phyloP scores from a whole-genome alignment of 2,329 filamentous ascomycete genomes.

The Septoria petroselini region DNA sequence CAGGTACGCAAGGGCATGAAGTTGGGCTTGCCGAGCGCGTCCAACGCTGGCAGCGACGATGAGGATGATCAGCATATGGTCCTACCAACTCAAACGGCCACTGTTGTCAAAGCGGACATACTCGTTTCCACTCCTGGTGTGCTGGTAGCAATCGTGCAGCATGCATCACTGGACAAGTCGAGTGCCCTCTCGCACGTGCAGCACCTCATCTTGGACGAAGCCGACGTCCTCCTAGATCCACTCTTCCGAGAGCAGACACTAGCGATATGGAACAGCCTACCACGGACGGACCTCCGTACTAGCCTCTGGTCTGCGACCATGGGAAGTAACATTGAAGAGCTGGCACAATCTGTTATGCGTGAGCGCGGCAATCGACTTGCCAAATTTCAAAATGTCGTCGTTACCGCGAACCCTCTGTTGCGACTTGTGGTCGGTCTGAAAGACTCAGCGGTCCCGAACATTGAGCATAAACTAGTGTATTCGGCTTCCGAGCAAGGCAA shows the following conservation, averaged over 20 bases:
- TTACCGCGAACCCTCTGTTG: constrained; percentile 54
- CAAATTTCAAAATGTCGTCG: not conserved
- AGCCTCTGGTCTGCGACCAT: constrained; percentile 97
- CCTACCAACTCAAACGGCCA: constrained; percentile 35
- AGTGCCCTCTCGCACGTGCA: constrained; percentile 55
- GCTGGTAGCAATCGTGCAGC: constrained; percentile 69
- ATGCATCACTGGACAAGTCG: constrained; percentile 39
- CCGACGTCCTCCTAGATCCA: constrained; percentile 87
- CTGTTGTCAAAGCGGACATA: constrained; percentile 69
- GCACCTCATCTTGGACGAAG: constrained; percentile 83
- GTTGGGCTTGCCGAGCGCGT: constrained; percentile 48
- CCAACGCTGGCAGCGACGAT: constrained; percentile 37
- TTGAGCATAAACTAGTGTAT: constrained; percentile 84
- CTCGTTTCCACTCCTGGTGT: constrained; percentile 76
- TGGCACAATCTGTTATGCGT: constrained; percentile 67
- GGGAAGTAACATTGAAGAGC: constrained; percentile 83
- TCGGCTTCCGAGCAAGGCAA: constrained; percentile 92
- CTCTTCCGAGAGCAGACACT: constrained; percentile 88
- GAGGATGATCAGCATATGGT: constrained; percentile 24
- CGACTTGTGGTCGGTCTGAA: constrained; percentile 94
- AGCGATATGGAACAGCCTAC: constrained; percentile 77
- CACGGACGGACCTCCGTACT: constrained; percentile 64
- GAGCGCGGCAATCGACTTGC: constrained; percentile 42
- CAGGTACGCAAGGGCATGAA: constrained; percentile 84
- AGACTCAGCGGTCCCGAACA: constrained; percentile 90